Base-by-base conservation (phyloP, 2,329 filamentous ascomycete species). In the Aspergillus floridensis region DNA sequence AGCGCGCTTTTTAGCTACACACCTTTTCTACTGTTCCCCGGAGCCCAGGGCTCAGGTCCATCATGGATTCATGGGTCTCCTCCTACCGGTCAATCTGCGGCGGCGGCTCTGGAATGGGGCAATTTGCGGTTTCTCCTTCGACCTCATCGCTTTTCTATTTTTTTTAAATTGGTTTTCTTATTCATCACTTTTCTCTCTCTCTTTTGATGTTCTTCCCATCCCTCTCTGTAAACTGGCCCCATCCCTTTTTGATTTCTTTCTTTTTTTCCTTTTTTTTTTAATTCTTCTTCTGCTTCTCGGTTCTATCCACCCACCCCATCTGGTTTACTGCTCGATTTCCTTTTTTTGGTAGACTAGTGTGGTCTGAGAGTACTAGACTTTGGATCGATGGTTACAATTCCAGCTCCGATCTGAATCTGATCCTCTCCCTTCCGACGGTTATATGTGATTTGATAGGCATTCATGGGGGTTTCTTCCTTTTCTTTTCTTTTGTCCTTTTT, bases 11-110 rank as follows among this genome's bases (percentile, higher is more conserved):
- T 64, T 68, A 70, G 65, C 66, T 64, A 61, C 56, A 61, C 60
- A 60, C 64, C 62, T 68, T 44, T 44, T 63, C 65, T 44, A 61
- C 61, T 70, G 66, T 74, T 74, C 72, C 72, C 72, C 72, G 71
- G 68, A 67, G 70, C 67, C 71, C 69, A 66, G 67, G 63, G 65
- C 60, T 69, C 62, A 71, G 69, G 70, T 66, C 66, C 61, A 65
- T 68, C 38, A 44, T 44, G 38, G 38, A 19, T 19, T 29, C 26
- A 29, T 29, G 26, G 26, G 26, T 29, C 26, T 29, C 35, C 14
- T 41, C 38, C 60, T 64, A 65, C 64, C 63, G 63, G 63, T 65
- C 61, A 66, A 68, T 66, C 62, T 65, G 63, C 35, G 57, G 59
- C 63, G 59, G 63, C 65, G 62, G 65, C 65, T 66, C 63, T 63